phyloP scores from a whole-genome alignment of 148 eudicot species.

The Persicaria tinctoria region DNA sequence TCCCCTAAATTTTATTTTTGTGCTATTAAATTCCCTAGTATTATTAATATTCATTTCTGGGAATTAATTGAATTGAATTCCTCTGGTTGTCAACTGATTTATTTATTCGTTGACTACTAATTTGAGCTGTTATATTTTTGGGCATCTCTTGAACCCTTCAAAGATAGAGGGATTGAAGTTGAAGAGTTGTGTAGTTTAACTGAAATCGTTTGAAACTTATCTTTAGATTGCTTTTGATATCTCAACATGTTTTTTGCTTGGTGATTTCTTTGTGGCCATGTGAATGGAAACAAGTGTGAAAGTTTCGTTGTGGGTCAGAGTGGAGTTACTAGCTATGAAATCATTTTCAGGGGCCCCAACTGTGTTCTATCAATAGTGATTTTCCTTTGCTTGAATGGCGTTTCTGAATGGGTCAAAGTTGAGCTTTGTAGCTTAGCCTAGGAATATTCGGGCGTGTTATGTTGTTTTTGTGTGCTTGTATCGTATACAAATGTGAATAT shows the following conservation, averaged over 20 bases:
- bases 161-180: background rate
- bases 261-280: background rate
- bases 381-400: background rate
- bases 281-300: constrained; percentile 1
- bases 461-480: constrained; percentile 2
- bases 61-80: background rate
- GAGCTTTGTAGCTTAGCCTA: background rate
- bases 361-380: background rate
- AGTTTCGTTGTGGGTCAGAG: background rate
- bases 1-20: background rate
- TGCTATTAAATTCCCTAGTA: background rate
- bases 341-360: constrained; percentile 7
- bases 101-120: constrained; percentile 4
- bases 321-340: constrained; percentile 7
- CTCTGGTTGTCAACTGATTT: background rate
- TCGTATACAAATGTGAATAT: background rate
- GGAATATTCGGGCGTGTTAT: constrained; percentile 1
- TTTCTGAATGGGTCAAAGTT: constrained; percentile 4
- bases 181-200: background rate
- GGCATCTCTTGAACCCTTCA: background rate
- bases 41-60: background rate
- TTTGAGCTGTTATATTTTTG: background rate
- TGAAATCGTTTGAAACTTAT: background rate
- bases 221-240: background rate
- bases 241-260: background rate